phyloP scores from a whole-genome alignment of 2,329 filamentous ascomycete species.

The Fusarium chlamydosporum region DNA sequence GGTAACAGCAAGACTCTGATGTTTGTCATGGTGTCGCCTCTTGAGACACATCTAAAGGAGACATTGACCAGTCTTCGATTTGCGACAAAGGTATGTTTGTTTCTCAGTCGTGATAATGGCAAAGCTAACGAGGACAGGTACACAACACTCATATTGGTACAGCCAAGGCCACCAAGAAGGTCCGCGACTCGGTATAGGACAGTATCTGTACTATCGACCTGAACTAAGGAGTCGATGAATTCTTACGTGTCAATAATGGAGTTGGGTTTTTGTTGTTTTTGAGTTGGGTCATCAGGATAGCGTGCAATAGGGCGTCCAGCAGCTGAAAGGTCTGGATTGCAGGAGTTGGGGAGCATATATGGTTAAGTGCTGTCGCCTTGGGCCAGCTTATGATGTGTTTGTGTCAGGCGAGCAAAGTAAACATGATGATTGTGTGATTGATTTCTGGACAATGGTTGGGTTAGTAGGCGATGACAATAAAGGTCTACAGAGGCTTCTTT shows the following conservation, averaged over 20 bases:
- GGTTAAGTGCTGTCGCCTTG: slow-evolving; percentile 43
- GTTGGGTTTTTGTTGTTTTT: slow-evolving; percentile 20
- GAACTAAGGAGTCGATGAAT: slow-evolving; percentile 5
- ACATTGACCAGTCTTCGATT: slow-evolving; percentile 96
- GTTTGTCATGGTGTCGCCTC: slow-evolving; percentile 97
- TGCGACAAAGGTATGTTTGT: slow-evolving; percentile 82
- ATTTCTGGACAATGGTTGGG: slow-evolving; percentile 43
- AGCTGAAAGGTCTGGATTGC: slow-evolving; percentile 28
- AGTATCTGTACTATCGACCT: slow-evolving; percentile 11
- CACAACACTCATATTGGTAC: slow-evolving; percentile 94
- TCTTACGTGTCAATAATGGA: slow-evolving; percentile 7
- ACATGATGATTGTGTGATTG: slow-evolving; percentile 32
- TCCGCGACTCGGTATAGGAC: slow-evolving; percentile 57
- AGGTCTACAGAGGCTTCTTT: slow-evolving; percentile 11
- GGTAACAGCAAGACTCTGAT: slow-evolving; percentile 98
- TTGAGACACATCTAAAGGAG: slow-evolving; percentile 91
- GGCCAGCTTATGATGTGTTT: slow-evolving; percentile 43
- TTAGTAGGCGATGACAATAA: slow-evolving; percentile 4
- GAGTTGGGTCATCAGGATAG: slow-evolving; percentile 32
- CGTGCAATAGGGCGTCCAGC: slow-evolving; percentile 26
- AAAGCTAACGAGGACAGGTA: slow-evolving; percentile 63
- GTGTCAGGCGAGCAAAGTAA: slow-evolving; percentile 36
- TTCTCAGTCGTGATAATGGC: not conserved
- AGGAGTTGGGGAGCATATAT: slow-evolving; percentile 47
- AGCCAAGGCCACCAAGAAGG: slow-evolving; percentile 80